Evolutionary conservation across 2,329 filamentous ascomycete genomes (phyloP).

Genomic region (Lasiodiplodia sp.): DNA sequence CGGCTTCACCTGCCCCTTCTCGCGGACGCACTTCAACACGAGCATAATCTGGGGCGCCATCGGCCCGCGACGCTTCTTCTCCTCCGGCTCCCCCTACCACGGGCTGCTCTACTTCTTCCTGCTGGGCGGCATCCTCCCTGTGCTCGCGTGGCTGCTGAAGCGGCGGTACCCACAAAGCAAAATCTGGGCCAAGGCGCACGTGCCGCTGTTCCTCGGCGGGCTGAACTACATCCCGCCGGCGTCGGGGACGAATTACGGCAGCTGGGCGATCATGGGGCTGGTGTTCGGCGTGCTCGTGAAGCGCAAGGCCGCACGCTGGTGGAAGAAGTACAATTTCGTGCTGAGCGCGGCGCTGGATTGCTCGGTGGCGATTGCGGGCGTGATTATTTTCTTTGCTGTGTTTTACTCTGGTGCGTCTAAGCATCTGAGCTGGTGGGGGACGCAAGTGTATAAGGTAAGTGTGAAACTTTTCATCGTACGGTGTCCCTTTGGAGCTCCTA

Average conservation of each 20-base stretch:
- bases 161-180: slow-evolving; percentile 59
- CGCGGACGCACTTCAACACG: slow-evolving; percentile 3
- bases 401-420: slow-evolving; percentile 9
- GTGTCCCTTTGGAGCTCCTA: rapidly evolving
- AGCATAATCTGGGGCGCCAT: slow-evolving; percentile 44
- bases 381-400: slow-evolving; percentile 39
- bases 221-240: slow-evolving; percentile 64
- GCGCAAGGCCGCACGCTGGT: slow-evolving; percentile 36
- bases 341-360: slow-evolving; percentile 33
- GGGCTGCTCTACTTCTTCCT: slow-evolving; percentile 67
- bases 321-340: slow-evolving; percentile 34
- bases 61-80: slow-evolving; percentile 66
- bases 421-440: slow-evolving; percentile 10
- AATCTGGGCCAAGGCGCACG: slow-evolving; percentile 62
- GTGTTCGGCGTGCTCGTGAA: slow-evolving; percentile 37
- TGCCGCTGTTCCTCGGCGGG: slow-evolving; percentile 69
- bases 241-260: slow-evolving; percentile 35
- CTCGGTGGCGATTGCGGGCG: slow-evolving; percentile 36
- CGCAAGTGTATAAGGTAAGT: not conserved
- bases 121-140: slow-evolving; percentile 61
- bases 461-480: rapidly evolving
- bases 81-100: slow-evolving; percentile 67
- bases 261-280: slow-evolving; percentile 38
- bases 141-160: slow-evolving; percentile 60
- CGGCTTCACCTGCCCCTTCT: slow-evolving; percentile 8